A percentile compares a stretch with the other conserved stretches of the same genome.
These are phyloP conservation scores for Erodium texanum DNA, from an alignment of 441 rosid species.

Conservation along the genomic window DNA sequence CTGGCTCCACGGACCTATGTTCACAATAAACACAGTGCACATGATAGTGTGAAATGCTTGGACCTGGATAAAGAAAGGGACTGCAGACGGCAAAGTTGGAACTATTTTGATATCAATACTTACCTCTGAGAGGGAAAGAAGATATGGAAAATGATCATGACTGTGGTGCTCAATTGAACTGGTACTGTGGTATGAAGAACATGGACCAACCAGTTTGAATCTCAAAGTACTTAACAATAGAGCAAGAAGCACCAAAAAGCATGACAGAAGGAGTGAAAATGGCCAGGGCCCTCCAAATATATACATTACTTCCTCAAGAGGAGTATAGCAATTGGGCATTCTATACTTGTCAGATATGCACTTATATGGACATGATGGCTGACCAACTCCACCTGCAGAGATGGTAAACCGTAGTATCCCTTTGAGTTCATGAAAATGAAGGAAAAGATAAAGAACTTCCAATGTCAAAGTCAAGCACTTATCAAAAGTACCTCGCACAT, in stretches of 20 bases:
- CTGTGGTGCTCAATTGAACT: conserved; percentile 58
- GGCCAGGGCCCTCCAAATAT: conserved; percentile 92
- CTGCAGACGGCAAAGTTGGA: no score
- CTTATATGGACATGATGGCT: conserved; percentile 66
- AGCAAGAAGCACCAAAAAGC: conserved; percentile 62
- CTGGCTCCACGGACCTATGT: conserved; percentile 81
- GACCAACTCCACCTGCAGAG: conserved; percentile 68
- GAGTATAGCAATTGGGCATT: conserved; percentile 93
- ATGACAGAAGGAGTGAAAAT: conserved; percentile 59
- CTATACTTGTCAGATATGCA: conserved; percentile 87
- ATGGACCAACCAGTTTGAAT: conserved; percentile 55
- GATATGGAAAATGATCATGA: conserved; percentile 64
- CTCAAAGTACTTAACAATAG: conserved; percentile 60
- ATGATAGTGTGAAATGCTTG: background rate
- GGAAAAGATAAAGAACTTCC: no score
- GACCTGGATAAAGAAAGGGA: no score
- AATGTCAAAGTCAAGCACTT: no score
- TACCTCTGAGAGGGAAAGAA: conserved; percentile 91
- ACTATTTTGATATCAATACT: conserved; percentile 5
- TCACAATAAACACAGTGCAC: conserved; percentile 17
- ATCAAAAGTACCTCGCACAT: no score
- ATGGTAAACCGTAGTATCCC: conserved; percentile 18
- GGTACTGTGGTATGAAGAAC: conserved; percentile 37
- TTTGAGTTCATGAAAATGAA: no score
- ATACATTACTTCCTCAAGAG: conserved; percentile 85